Evolutionary conservation across 169 alveolate species (phyloP).

Genomic region (Plasmodium coatneyi): DNA sequence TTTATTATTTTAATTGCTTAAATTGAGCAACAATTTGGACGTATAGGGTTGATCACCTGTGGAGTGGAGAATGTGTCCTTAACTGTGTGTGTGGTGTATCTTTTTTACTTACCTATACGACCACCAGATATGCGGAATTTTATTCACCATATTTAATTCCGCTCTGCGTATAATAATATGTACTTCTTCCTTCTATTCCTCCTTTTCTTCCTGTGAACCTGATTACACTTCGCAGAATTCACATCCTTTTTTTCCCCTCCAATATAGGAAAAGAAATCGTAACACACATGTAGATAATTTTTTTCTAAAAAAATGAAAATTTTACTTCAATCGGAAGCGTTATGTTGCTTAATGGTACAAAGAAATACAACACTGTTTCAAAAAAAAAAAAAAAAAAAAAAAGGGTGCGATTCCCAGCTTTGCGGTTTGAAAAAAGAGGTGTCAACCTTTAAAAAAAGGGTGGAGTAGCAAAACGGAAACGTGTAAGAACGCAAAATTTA

Average conservation of each 20-base stretch:
- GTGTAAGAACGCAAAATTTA: not conserved
- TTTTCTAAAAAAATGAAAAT: not conserved
- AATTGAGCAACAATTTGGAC: not conserved
- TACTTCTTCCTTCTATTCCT: not conserved
- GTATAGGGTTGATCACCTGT: not conserved
- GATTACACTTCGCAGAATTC: not conserved
- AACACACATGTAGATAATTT: not conserved
- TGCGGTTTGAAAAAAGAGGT: not conserved
- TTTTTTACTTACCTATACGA: not conserved
- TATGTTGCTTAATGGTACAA: not conserved
- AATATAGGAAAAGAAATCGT: not conserved
- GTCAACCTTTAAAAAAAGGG: not conserved
- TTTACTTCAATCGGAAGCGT: not conserved
- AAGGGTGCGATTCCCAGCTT: not conserved
- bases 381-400: not conserved
- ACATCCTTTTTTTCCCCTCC: not conserved
- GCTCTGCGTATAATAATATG: not conserved
- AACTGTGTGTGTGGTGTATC: not conserved
- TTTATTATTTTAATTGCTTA: slow-evolving; percentile 21
- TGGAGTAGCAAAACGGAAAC: not conserved
- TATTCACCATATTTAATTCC: not conserved
- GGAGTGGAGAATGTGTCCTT: not conserved
- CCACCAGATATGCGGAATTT: not conserved
- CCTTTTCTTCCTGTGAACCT: not conserved
- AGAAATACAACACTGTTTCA: not conserved